Evolutionary conservation across 176 grass and related monocot genomes (phyloP), one percentile per base, ranked within the genome.

Genomic region (Urochloa ruziziensis): DNA sequence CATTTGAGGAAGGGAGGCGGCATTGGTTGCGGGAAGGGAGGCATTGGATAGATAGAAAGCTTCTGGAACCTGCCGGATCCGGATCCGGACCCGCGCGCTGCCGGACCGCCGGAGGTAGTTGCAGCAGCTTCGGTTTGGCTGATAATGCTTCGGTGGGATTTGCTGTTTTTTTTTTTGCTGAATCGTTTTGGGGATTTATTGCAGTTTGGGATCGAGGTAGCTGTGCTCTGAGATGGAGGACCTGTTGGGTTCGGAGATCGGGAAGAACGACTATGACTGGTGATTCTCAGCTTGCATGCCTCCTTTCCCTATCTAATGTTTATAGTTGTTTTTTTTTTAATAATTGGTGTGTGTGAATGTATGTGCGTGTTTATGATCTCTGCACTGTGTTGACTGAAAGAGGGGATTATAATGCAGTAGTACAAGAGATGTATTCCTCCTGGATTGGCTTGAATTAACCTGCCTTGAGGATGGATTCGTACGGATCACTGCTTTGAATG

Each of bases 261-360:
- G 96, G 70, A 98, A 98, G 96, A 94, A 95, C 85, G 96, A 98
- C 79, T 98, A 98, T 17, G 96, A 98, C 80, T 98, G 96, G 95
- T 98, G 70, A 91, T 23, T 43, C 32, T 27, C 42, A 32, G 30
- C 39, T 71, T 64, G 1, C 33, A 27, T 54, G 4, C 57, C 4
- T 63, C 13, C 40, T 23, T 29, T 3, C 59, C 43, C 21, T 13
- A 2, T 30, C 54, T 57, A 8, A 5, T 42, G n/a, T 5, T 16
- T 82, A 12, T 33, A 24, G 23, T 5, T 48, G 18, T 4, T 18
- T 18, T 48, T 6, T 18, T 28, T 48, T 48, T 7, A 59, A 59
- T 25, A 12, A 40, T n/a, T n/a, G 23, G 23, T 60, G 25, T 7
- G 5, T 15, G 4, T 60, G 10, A 9, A 11, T 56, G 14, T 5